Base-by-base conservation (phyloP, 2,329 filamentous ascomycete genomes). In the Lasiodiplodia sp. region DNA sequence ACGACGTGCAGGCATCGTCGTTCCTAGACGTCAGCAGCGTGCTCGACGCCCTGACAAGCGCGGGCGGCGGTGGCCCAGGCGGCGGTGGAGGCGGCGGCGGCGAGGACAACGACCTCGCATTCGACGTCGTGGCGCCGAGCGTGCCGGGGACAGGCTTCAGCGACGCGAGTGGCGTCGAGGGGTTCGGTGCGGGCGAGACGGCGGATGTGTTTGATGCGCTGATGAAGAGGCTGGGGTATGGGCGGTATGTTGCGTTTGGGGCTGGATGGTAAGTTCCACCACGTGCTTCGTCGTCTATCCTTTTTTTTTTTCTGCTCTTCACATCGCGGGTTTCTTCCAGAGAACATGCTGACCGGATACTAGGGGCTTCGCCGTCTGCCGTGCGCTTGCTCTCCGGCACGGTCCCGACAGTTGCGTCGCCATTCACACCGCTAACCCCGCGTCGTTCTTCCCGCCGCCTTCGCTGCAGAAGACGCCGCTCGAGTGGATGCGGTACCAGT, bases 91-190 rank as follows among this genome's bases (percentile, higher is more conserved):
- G 28, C 16, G 28, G 38, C 8, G n/a, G 38, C 11, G 37, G 7
- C 1, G 10, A 31, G 14, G 37, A 16, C 28, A 1, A 28, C 25
- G 4, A 71, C 10, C 72, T 75, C 69, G 83, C 88, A 0, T 92
- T 92, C 73, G 87, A 92, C 73, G 75, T 92, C n/a, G 84, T 92
- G 23, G 86, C 87, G 23, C 89, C 90, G 1, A 88, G 87, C 53
- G 83, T 92, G 23, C 89, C 90, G 0, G 89, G 89, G 0, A 81
- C 90, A 56, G 89, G 88, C 18, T 92, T 92, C 74, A 91, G 89
- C 75, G 89, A 91, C 75, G 82, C 88, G 2, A 82, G 89, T 49
- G 80, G 82, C 0, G 82, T 82, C 67, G 84, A 84, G 58, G 78
- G 78, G 8, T 81, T 85, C 73, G 82, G 84, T n/a, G 77, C 88